A percentile compares a stretch with the other conserved stretches of the same genome.
These are phyloP conservation scores for Lathyrus tuberosus DNA, from an alignment of 306 rosid species.

Conservation along the genomic window DNA sequence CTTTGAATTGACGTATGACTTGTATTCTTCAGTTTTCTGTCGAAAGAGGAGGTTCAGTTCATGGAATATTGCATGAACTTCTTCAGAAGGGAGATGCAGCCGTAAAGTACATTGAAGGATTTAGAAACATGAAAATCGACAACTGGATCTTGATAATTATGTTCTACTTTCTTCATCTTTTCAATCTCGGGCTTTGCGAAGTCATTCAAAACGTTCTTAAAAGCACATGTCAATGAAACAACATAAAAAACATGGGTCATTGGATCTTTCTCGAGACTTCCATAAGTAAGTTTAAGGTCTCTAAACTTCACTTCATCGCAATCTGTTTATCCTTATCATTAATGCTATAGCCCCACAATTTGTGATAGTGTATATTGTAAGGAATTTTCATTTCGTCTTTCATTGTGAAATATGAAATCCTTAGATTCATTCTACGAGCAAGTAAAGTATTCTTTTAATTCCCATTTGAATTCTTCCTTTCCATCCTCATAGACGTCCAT, in stretches of 20 bases:
- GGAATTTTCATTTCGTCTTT: constrained; percentile 15
- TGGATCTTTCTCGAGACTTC: constrained; percentile 62
- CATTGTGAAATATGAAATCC: constrained; percentile 5
- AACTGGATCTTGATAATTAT: constrained; percentile 71
- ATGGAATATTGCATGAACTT: constrained; percentile 60
- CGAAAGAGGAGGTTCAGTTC: constrained; percentile 52
- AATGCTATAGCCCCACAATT: not conserved
- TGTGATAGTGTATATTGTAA: not conserved
- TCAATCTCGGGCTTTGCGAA: constrained; percentile 55
- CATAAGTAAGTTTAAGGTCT: constrained; percentile 43
- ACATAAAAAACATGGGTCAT: constrained; percentile 64
- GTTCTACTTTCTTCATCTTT: constrained; percentile 51
- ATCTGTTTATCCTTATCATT: constrained; percentile 10
- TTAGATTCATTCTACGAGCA: constrained; percentile 8
- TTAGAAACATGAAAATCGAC: constrained; percentile 64
- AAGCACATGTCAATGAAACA: constrained; percentile 76
- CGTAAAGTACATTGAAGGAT: constrained; percentile 72
- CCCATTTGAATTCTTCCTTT: too few species aligned
- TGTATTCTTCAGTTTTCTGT: constrained; percentile 53
- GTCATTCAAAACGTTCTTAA: constrained; percentile 79
- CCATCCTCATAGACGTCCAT: not conserved
- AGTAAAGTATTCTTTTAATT: not conserved
- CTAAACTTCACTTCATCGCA: constrained; percentile 16
- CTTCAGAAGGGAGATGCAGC: constrained; percentile 70
- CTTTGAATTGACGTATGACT: constrained; percentile 16